These are phyloP conservation scores for Neopestalotiopsis rosae DNA, from an alignment of 2,329 filamentous ascomycete species.

Conservation along the genomic window DNA sequence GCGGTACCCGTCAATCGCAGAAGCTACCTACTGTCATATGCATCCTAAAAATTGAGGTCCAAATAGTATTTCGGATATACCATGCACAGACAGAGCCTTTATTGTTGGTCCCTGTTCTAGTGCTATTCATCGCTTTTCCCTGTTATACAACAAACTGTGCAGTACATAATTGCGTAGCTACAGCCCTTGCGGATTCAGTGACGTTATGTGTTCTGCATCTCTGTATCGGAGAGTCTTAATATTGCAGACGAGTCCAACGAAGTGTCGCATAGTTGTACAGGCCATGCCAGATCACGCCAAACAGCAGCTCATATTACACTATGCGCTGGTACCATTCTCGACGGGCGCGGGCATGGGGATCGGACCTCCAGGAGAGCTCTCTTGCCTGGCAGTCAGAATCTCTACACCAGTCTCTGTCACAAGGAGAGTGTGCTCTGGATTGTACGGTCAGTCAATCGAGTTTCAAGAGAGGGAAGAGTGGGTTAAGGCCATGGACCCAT, in stretches of 20 bases:
- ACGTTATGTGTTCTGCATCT: too few relatives aligned
- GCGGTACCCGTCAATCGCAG: too few relatives aligned
- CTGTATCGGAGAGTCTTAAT: background rate
- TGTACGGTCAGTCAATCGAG: background rate
- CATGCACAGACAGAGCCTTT: too few relatives aligned
- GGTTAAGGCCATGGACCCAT: background rate
- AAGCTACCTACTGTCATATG: too few relatives aligned
- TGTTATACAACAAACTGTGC: background rate
- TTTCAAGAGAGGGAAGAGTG: background rate
- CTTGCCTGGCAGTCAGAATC: conserved; percentile 75
- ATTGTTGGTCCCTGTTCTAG: background rate
- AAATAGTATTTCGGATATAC: too few relatives aligned
- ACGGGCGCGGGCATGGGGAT: conserved; percentile 57
- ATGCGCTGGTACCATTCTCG: conserved; percentile 25
- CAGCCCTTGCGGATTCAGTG: too few relatives aligned
- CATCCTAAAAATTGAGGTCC: too few relatives aligned
- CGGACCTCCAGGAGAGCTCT: conserved; percentile 78
- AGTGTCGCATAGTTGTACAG: background rate
- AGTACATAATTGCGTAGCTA: too few relatives aligned
- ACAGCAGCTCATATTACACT: conserved; percentile 6
- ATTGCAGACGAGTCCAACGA: background rate
- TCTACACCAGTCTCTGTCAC: conserved; percentile 87
- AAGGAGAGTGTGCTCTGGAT: conserved; percentile 78
- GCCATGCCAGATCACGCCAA: background rate
- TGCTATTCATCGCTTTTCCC: background rate